Evolutionary conservation across 75 land plant genomes (phyloP).

Genomic region (Pinus tabuliformis): DNA sequence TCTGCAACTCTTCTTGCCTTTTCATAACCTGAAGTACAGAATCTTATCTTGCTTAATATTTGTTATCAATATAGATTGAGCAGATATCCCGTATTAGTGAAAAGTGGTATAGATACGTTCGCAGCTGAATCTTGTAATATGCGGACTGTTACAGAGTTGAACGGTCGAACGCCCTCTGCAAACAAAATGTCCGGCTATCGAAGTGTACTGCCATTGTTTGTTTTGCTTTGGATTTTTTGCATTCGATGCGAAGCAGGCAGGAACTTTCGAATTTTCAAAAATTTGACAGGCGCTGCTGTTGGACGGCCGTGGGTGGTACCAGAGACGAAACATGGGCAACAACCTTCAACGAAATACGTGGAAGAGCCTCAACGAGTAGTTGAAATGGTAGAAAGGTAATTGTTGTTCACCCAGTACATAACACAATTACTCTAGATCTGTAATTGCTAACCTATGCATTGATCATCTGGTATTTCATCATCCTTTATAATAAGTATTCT

Average conservation of each 20-base stretch:
- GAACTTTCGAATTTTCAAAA: background rate
- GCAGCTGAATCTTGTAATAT: background rate
- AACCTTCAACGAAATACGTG: background rate
- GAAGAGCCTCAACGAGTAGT: background rate
- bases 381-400: slow-evolving; percentile 6
- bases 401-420: too few relatives aligned
- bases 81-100: too few relatives aligned
- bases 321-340: too few relatives aligned
- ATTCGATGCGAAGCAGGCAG: background rate
- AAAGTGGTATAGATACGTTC: background rate
- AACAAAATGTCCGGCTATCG: background rate
- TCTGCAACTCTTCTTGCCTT: too few relatives aligned
- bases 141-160: background rate
- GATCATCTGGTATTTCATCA: too few relatives aligned
- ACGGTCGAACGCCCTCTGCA: too few relatives aligned
- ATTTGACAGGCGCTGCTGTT: background rate
- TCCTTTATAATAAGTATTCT: too few relatives aligned
- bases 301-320: too few relatives aligned
- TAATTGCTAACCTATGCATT: too few relatives aligned
- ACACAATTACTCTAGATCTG: too few relatives aligned
- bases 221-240: background rate
- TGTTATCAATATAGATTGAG: background rate
- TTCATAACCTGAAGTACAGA: background rate
- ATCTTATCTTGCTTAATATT: background rate
- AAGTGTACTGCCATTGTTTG: background rate